Evolutionary conservation across 306 rosid species (phyloP).

Genomic region (Parietaria judaica): DNA sequence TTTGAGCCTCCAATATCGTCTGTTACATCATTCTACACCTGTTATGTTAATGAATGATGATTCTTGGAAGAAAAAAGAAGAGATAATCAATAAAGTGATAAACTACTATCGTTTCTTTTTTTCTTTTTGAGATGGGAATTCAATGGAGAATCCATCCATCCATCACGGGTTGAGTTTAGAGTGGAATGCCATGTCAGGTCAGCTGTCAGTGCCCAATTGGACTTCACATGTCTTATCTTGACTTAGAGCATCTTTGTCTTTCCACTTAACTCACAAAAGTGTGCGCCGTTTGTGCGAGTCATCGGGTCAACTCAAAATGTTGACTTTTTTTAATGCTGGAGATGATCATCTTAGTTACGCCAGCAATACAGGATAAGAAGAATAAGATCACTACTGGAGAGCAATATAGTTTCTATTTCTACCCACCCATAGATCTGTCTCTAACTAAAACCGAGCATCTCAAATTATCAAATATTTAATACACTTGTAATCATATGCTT

Average conservation of each 20-base stretch:
- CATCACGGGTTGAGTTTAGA: background rate
- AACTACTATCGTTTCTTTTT: too few species aligned
- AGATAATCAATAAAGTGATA: too few species aligned
- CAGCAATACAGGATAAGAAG: too few species aligned
- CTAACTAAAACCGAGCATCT: background rate
- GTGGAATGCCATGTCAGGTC: slow-evolving; percentile 31
- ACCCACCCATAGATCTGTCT: background rate
- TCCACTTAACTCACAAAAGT: too few species aligned
- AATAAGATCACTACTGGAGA: background rate
- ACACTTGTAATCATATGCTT: background rate
- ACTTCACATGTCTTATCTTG: background rate
- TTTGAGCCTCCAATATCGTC: slow-evolving; percentile 6
- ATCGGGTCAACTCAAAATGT: too few species aligned
- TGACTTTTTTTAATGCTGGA: too few species aligned
- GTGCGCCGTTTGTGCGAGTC: too few species aligned
- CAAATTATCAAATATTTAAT: background rate
- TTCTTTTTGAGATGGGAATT: too few species aligned
- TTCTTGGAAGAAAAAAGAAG: background rate
- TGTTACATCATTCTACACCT: too few species aligned
- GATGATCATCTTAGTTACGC: too few species aligned
- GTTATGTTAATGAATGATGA: too few species aligned
- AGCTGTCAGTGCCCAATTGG: background rate
- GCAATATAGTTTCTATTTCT: background rate
- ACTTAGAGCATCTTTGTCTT: too few species aligned
- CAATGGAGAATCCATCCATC: background rate